Evolutionary conservation across 371 early-diverging fungal species (phyloP), one percentile per base, ranked within the genome.

Genomic region (Apophysomyces ossiformis): DNA sequence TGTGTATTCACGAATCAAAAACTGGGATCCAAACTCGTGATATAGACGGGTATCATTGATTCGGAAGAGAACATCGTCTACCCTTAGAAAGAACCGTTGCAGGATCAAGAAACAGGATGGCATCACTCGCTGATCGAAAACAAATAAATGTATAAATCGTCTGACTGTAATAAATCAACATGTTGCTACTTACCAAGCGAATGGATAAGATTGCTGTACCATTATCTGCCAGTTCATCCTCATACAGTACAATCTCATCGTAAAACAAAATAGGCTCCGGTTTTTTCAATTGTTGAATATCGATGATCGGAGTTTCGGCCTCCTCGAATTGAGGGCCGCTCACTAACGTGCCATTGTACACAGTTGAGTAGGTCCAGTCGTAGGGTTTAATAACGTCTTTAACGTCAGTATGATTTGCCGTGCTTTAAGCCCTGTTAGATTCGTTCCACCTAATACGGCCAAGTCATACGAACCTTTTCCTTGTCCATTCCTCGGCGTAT

Each of bases 191-290:
- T 84, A 95, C 95, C 70, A 98, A 79, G 69, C 93, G 91, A 26
- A 91, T 87, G 3, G 86, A 87, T 36, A 94, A 75, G 61, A 92
- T 78, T 8, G 95, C 91, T 1, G 90, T 87, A 13, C 99, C 99
- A 72, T 96, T 96, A 70, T 98, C 99, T 9, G 93, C 96, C 46
- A 98, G 80, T 75, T 98, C 99, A 74, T 98, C 99, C 71, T 98
- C 99, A 72, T 88, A 98, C 57, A 98, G 81, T 1, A 95, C 87
- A 50, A 91, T 86, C 60, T 96, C 94, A 70, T 95, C 94, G 68
- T 92, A 96, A 72, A 94, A 96, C 43, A 94, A 73, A 50, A 98
- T 96, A 0, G 92, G 93, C 43, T 98, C 97, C 13, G 82, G 89
- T 37, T 68, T 60, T 68, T 81, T 90, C 35, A 98, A 85, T 58